Conservation (phyloP, 768 basidiomycete species). For the Lactarius quietus region DNA sequence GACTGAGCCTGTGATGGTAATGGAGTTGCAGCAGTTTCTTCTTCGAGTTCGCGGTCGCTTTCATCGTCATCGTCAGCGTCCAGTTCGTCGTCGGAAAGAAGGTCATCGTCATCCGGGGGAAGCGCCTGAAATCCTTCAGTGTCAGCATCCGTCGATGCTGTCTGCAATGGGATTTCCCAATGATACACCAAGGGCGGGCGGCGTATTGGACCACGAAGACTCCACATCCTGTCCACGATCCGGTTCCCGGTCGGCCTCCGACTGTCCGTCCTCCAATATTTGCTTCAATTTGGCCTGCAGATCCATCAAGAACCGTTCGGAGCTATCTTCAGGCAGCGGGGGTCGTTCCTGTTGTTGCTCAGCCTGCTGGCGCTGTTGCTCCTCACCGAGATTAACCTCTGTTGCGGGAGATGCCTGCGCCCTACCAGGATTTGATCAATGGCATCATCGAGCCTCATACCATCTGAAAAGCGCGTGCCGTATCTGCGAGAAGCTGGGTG, state of each 20-base stretch:
- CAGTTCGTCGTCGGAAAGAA: background rate
- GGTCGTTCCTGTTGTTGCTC: slow-evolving; percentile 20
- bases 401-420: background rate
- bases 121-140: slow-evolving; percentile 11
- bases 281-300: slow-evolving; percentile 68
- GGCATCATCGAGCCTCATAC: slow-evolving; percentile 38
- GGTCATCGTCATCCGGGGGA: slow-evolving; percentile 11
- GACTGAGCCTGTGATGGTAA: background rate
- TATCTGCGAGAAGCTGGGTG: slow-evolving; percentile 73
- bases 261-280: slow-evolving; percentile 43
- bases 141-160: background rate
- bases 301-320: slow-evolving; percentile 78
- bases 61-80: background rate
- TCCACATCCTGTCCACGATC: background rate
- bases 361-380: slow-evolving; percentile 4
- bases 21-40: background rate
- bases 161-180: background rate
- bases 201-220: background rate
- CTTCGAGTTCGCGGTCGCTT: background rate
- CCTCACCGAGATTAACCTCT: slow-evolving; percentile 12
- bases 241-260: background rate
- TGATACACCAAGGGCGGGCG: slow-evolving; percentile 17
- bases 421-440: background rate
- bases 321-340: slow-evolving; percentile 58
- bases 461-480: slow-evolving; percentile 76